These are phyloP conservation scores for Fusarium sp. DNA, from an alignment of 2,329 filamentous ascomycete species.

Conservation along the genomic window DNA sequence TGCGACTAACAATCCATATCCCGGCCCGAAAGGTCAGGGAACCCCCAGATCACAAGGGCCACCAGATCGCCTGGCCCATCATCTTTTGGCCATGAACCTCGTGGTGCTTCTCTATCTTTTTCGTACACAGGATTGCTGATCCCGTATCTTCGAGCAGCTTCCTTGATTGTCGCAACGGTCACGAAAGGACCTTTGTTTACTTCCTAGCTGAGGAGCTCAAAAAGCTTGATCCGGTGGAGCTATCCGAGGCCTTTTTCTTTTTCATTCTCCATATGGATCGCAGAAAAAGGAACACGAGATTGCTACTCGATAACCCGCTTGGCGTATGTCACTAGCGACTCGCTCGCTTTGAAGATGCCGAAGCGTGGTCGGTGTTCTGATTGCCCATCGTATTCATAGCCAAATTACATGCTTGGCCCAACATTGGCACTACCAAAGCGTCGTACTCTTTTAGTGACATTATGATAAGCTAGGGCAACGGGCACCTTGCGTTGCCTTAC, in stretches of 20 bases:
- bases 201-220: not conserved
- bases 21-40: not conserved
- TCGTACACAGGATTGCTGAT: not conserved
- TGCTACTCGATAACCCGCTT: conserved; percentile 23
- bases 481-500: not conserved
- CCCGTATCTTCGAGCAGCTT: not conserved
- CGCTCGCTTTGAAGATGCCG: conserved; percentile 6
- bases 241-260: no score
- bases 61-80: conserved; percentile 9
- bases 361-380: conserved; percentile 4
- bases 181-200: not conserved
- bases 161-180: not conserved
- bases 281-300: conserved; percentile 35
- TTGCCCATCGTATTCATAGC: conserved; percentile 27
- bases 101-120: conserved; percentile 1
- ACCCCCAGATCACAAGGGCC: conserved; percentile 6
- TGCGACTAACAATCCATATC: not conserved
- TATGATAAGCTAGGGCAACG: conserved; percentile 6
- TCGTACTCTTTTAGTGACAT: not conserved
- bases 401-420: conserved; percentile 29
- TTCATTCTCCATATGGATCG: not conserved
- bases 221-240: conserved; percentile 1
- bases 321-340: conserved; percentile 37
- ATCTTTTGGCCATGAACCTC: conserved; percentile 2
- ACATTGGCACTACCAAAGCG: conserved; percentile 15